A percentile compares a stretch with the other conserved stretches of the same genome.
Evolutionary conservation across 2,329 filamentous ascomycete species (phyloP).

Genomic region (Akanthomyces muscarius): DNA sequence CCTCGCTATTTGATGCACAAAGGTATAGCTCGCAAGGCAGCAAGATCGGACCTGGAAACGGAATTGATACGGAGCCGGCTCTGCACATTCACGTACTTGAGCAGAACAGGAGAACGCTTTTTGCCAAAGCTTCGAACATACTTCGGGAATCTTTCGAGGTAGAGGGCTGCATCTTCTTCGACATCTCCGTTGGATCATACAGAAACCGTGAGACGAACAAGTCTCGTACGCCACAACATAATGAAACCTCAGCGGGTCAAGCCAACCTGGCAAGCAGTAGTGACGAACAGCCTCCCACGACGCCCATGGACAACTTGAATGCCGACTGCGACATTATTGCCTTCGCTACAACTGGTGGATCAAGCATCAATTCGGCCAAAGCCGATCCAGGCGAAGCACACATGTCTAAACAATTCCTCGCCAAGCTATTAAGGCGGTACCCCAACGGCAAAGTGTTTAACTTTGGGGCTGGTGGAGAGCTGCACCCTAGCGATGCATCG

Average conservation of each 20-base stretch:
- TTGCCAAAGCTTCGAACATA: conserved; percentile 42
- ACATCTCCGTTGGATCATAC: conserved; percentile 28
- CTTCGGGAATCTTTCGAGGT: conserved; percentile 39
- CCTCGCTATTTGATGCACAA: no score
- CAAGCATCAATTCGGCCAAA: conserved; percentile 26
- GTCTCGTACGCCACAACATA: not conserved
- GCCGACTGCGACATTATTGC: conserved; percentile 33
- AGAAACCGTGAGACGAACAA: conserved; percentile 17
- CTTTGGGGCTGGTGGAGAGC: conserved; percentile 36
- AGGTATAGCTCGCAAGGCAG: no score
- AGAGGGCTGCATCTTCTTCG: conserved; percentile 34
- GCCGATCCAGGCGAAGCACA: not conserved
- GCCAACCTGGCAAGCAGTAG: conserved; percentile 23
- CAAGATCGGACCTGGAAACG: not conserved
- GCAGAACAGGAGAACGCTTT: conserved; percentile 24
- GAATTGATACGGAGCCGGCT: not conserved
- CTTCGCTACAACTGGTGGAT: conserved; percentile 31
- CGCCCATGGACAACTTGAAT: conserved; percentile 1
- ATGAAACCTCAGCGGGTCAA: conserved; percentile 14
- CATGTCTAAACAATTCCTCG: conserved; percentile 8
- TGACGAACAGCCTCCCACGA: conserved; percentile 20
- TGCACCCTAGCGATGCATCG: conserved; percentile 27
- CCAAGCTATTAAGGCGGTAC: conserved; percentile 39
- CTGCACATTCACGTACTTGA: no score
- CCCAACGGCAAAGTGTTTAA: conserved; percentile 45